These are phyloP conservation scores for Sodiomyces alkalinus DNA, from an alignment of 2,329 filamentous ascomycete genomes.

Conservation along the genomic window DNA sequence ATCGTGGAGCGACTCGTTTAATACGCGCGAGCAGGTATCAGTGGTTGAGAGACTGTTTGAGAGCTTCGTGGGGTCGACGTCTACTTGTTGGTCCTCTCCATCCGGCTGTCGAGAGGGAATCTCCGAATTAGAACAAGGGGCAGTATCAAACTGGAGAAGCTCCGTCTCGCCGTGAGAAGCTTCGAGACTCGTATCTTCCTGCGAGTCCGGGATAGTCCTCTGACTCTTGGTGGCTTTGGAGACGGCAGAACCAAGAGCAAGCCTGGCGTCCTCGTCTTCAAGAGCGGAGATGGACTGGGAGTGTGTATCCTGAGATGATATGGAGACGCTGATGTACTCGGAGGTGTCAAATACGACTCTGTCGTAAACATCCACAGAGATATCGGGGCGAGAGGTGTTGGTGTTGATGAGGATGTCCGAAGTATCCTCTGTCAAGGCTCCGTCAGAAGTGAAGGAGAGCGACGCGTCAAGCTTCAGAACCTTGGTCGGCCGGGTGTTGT, in stretches of 20 bases:
- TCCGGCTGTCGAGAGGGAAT: conserved; percentile 16
- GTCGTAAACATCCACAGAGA: conserved; percentile 2
- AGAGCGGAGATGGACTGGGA: conserved; percentile 19
- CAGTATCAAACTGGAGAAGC: background rate
- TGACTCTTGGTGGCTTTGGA: too few relatives aligned
- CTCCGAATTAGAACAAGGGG: conserved; percentile 1
- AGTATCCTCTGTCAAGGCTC: conserved; percentile 5
- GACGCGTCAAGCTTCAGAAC: conserved; percentile 2
- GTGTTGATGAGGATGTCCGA: conserved; percentile 5
- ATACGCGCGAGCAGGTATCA: too few relatives aligned
- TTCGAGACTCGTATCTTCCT: conserved; percentile 18
- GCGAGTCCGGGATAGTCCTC: conserved; percentile 27
- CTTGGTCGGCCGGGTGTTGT: conserved; percentile 1
- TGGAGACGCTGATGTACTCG: conserved; percentile 19
- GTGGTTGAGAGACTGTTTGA: background rate
- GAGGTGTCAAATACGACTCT: conserved; percentile 15
- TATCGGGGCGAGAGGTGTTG: background rate
- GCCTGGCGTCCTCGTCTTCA: conserved; percentile 18
- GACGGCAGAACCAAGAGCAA: conserved; percentile 14
- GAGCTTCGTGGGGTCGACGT: background rate
- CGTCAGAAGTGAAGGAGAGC: conserved; percentile 3
- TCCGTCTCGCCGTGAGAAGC: background rate
- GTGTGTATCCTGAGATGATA: conserved; percentile 12
- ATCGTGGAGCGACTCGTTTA: too few relatives aligned
- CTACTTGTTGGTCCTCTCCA: background rate